phyloP scores from a whole-genome alignment of 2,329 filamentous ascomycete species.

The Bipolaris victoriae region DNA sequence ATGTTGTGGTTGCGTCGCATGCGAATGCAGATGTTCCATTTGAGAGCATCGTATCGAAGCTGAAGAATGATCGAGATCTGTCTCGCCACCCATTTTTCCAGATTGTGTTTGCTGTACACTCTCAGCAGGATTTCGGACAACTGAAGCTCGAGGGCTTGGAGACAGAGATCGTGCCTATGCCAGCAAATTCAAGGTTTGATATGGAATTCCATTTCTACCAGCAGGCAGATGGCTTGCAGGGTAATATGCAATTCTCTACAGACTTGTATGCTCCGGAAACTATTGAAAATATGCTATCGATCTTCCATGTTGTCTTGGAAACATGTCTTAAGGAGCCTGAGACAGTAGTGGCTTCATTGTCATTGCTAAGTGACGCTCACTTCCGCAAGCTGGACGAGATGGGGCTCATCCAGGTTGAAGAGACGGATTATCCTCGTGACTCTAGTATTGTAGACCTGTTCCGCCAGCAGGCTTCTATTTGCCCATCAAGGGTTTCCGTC shows the following conservation, averaged over 20 bases:
- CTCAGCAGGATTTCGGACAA: background rate
- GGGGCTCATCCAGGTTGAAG: background rate
- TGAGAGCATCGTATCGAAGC: slow-evolving; percentile 4
- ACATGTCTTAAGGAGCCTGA: slow-evolving; percentile 8
- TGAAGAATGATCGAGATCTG: background rate
- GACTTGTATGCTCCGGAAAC: slow-evolving; percentile 10
- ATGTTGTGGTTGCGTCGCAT: background rate
- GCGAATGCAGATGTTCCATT: slow-evolving; percentile 6
- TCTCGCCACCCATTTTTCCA: slow-evolving; percentile 3
- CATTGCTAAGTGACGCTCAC: background rate
- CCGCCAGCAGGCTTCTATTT: slow-evolving; percentile 4
- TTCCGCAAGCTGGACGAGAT: background rate
- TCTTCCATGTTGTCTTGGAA: slow-evolving; percentile 9
- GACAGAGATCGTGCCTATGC: background rate
- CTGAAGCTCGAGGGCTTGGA: background rate
- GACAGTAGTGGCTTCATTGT: background rate
- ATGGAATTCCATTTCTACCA: slow-evolving; percentile 7
- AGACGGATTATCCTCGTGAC: slow-evolving; percentile 6
- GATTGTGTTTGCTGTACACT: slow-evolving; percentile 2
- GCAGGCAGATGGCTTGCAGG: background rate
- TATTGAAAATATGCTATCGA: slow-evolving; percentile 7
- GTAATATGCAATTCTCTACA: background rate
- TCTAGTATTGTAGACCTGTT: slow-evolving; percentile 12
- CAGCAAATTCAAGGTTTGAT: background rate
- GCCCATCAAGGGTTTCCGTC: slow-evolving; percentile 11